A percentile compares a stretch with the other conserved stretches of the same genome.
Conservation (phyloP, 2,329 filamentous ascomycete genomes). For the Neonectria neomacrospora region DNA sequence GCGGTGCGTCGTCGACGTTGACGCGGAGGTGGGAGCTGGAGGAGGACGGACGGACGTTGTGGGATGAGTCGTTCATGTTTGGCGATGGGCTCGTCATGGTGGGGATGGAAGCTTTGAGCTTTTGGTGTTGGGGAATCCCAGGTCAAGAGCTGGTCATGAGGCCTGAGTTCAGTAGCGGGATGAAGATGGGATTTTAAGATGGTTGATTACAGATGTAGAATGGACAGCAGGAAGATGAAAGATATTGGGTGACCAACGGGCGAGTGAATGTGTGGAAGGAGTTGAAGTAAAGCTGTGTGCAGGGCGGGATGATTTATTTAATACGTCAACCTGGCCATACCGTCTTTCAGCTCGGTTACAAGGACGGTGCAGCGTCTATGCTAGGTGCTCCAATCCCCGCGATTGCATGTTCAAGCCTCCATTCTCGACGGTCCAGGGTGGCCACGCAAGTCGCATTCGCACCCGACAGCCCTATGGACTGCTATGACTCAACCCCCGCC, state of each 20-base stretch:
- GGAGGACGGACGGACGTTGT: constrained; percentile 15
- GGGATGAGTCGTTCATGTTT: constrained; percentile 28
- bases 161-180: not conserved
- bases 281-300: too few species aligned
- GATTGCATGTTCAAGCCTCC: not conserved
- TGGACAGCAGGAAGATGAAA: not conserved
- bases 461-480: constrained; percentile 17
- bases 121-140: constrained; percentile 5
- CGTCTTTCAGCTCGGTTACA: not conserved
- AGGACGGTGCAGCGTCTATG: not conserved
- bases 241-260: not conserved
- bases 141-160: constrained; percentile 7
- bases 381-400: too few species aligned
- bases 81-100: constrained; percentile 34
- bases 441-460: constrained; percentile 26
- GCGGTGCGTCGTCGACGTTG: constrained; percentile 55
- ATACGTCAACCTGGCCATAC: not conserved
- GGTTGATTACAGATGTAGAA: not conserved
- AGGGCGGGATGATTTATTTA: constrained; percentile 7
- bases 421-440: not conserved
- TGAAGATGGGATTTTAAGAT: not conserved
- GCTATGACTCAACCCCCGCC: constrained; percentile 13
- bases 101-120: constrained; percentile 18
- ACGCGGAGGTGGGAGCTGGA: constrained; percentile 25
- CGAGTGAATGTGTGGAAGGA: not conserved